Evolutionary conservation across 176 grass and related monocot species (phyloP), one percentile per base, ranked within the genome.

Genomic region (Urochloa ruziziensis): DNA sequence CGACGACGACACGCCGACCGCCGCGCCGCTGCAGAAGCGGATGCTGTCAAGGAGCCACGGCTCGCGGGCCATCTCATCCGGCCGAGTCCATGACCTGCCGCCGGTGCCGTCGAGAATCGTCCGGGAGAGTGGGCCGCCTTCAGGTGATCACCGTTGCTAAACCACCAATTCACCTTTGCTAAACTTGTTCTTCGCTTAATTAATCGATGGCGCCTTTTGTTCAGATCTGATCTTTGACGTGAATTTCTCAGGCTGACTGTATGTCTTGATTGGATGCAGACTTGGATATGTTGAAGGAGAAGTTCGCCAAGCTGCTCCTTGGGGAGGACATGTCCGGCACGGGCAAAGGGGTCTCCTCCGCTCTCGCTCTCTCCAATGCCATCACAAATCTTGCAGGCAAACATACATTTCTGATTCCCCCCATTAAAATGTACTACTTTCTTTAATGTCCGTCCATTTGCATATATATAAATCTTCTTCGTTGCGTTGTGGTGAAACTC

Each of bases 281-380:
- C 5, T 64, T 93, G 61, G 88, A 96, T 28, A 23, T 87, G 82
- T 63, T 93, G 91, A 91, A 83, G 78, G 94, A 96, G 75, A 93
- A 65, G 75, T 96, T 96, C 56, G 78, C 84, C 16, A 93, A 96
- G 83, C 86, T 96, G 86, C 80, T 96, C 69, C 91, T 96, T 18
- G 90, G 91, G 14, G 94, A 96, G 82, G 94, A 96, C 70, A 96
- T 96, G 94, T 96, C 91, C 13, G 89, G 94, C 60, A 79, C 86
- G 1, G 91, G 94, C 34, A 96, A 93, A 80, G 94, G 94, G 33
- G 94, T 96, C 30, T 93, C 88, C 63, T 92, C 94, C 14, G 91
- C 94, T 64, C 86, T 96, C 13, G 91, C 94, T 51, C 86, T 96
- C 66, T 96, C 94, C 80, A 96, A 96, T 25, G 86, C 91, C 83